Conservation (phyloP, 139 green algal species). For the Astrephomene gubernaculifera region DNA sequence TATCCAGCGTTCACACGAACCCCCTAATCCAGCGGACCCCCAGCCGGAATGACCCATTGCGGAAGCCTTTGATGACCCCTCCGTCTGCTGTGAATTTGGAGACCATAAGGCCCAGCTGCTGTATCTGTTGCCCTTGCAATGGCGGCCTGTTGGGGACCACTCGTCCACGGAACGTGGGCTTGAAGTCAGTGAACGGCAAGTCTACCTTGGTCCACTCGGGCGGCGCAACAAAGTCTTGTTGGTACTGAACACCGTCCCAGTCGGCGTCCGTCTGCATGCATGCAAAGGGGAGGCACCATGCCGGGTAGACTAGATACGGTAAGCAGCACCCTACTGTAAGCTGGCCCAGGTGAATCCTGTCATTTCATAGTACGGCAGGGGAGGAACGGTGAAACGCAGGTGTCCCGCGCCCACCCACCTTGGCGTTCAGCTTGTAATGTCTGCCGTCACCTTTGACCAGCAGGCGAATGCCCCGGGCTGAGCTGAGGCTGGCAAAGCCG, state of each 20-base stretch:
- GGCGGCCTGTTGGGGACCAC: slow-evolving; percentile 25
- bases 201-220: slow-evolving; percentile 30
- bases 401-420: no score
- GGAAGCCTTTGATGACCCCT: slow-evolving; percentile 29
- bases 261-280: slow-evolving; percentile 26
- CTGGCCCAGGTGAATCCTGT: no score
- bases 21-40: slow-evolving; percentile 32
- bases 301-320: no score
- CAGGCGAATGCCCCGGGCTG: slow-evolving; percentile 13
- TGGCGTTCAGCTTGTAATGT: slow-evolving; percentile 46
- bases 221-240: slow-evolving; percentile 41
- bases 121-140: slow-evolving; percentile 28
- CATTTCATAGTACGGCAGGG: no score
- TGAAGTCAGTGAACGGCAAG: slow-evolving; percentile 43
- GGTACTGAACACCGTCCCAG: slow-evolving; percentile 38
- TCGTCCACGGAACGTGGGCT: slow-evolving; percentile 40
- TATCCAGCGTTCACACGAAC: slow-evolving; percentile 21
- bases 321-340: no score
- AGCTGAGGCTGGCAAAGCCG: not conserved
- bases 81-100: slow-evolving; percentile 44
- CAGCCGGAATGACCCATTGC: slow-evolving; percentile 35
- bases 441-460: slow-evolving; percentile 36
- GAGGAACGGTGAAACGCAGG: no score
- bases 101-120: slow-evolving; percentile 53
- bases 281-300: no score